Base-by-base conservation (phyloP, 2,329 filamentous ascomycete genomes). In the Phialophora expanda region DNA sequence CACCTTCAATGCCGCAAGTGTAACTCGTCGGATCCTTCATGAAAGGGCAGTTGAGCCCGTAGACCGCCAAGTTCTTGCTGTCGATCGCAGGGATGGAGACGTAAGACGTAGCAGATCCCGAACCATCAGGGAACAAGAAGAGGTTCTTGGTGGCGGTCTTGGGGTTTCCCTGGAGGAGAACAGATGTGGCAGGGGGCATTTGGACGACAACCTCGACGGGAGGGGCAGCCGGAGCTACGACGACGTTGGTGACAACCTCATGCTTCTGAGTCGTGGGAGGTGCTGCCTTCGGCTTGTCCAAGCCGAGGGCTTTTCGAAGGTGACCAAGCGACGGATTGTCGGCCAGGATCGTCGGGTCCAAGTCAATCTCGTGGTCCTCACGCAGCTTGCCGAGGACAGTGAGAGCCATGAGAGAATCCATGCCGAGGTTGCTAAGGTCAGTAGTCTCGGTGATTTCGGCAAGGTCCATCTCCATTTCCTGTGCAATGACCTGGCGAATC, bases 61-160 rank as follows among this genome's bases (percentile, higher is more conserved):
- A 80, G 11, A 80, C 76, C 34, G 77, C 78, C 59, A 80, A 72
- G 61, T 80, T 75, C 4, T 77, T 74, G 22, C 75, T 77, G 64
- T 73, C 72, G 30, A 82, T 69, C 6, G 75, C 73, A 0, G 80
- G 80, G 30, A 81, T 78, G 1, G 75, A 76, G 20, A 77, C 76
- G 69, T 82, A 82, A 4, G 80, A 82, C 2, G 79, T 80, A 1
- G 80, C 80, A 9, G 79, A 81, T 32, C 80, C 80, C 20, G 78
- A 79, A n/a, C 80, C 79, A 64, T 81, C 80, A 26, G 79, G 79
- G 73, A 81, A 80, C 53, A 81, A 66, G 73, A 81, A 80, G 5
- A 81, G 67, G 7, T 75, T 79, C 55, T 78, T 75, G 22, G 75
- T 78, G 5, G 78, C 78, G 17, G 77, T 79, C 65, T 78, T 78